phyloP scores from a whole-genome alignment of 164 flowering plant genomes.

The Stephania japonica region DNA sequence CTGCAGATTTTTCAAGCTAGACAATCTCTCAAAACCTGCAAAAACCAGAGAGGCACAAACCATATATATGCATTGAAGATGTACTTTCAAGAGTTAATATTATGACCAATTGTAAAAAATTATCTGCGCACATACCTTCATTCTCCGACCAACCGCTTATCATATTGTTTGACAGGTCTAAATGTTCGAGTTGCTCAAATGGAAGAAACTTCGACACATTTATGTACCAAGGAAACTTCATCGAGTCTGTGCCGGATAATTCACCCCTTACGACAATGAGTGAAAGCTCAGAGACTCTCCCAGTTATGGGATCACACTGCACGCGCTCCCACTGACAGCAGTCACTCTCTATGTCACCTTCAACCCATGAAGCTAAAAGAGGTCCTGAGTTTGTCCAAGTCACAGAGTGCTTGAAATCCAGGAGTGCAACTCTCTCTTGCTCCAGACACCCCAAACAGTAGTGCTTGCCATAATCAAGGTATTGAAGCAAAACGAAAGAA shows the following conservation, averaged over 20 bases:
- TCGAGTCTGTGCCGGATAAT: background rate
- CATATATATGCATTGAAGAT: background rate
- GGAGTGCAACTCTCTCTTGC: no score
- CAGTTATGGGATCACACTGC: no score
- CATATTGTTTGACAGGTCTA: background rate
- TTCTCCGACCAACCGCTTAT: background rate
- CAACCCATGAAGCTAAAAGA: no score
- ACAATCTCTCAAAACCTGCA: background rate
- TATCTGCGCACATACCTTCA: background rate
- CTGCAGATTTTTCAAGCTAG: background rate
- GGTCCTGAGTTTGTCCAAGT: no score
- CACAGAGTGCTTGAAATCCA: no score
- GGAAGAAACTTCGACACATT: background rate
- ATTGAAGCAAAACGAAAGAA: no score
- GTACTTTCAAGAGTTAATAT: background rate
- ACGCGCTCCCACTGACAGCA: no score
- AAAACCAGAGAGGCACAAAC: background rate
- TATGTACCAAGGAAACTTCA: background rate
- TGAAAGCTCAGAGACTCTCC: background rate
- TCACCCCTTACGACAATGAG: background rate
- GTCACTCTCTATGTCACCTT: no score
- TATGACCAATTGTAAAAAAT: no score
- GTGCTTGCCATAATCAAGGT: no score
- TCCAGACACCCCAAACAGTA: no score
- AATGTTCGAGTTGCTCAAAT: background rate